These are phyloP conservation scores for Aphanomyces stellatus DNA, from an alignment of 352 stramenopile genomes.

Conservation along the genomic window DNA sequence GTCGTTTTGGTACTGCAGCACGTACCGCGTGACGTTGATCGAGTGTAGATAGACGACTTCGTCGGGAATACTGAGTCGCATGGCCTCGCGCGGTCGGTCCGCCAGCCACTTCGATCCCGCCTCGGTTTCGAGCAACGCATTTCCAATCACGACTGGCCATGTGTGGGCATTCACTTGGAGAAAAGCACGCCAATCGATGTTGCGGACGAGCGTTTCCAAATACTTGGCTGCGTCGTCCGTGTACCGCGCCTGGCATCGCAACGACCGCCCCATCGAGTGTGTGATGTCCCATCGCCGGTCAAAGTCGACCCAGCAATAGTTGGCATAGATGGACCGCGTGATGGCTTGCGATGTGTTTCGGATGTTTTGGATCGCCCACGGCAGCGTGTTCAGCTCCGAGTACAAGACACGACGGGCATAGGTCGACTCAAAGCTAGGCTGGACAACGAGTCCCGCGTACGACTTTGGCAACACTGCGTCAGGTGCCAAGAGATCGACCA, in stretches of 20 bases:
- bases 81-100: too few species aligned
- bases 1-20: too few species aligned
- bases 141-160: too few species aligned
- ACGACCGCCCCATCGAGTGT: neutral
- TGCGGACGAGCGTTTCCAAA: neutral
- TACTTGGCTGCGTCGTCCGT: neutral
- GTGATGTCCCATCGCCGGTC: neutral
- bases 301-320: neutral
- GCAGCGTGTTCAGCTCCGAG: neutral
- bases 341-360: neutral
- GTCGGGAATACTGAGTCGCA: too few species aligned
- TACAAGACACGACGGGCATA: neutral
- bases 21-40: too few species aligned
- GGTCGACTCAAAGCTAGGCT: neutral
- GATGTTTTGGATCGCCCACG: neutral
- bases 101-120: too few species aligned
- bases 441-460: neutral
- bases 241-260: neutral
- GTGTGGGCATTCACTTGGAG: too few species aligned
- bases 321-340: neutral
- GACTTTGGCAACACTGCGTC: too few species aligned
- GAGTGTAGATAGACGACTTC: too few species aligned
- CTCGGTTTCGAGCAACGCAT: too few species aligned
- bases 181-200: neutral
- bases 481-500: too few species aligned